Base-by-base conservation (phyloP, 2,329 filamentous ascomycete species). In the Clonostachys chloroleuca region DNA sequence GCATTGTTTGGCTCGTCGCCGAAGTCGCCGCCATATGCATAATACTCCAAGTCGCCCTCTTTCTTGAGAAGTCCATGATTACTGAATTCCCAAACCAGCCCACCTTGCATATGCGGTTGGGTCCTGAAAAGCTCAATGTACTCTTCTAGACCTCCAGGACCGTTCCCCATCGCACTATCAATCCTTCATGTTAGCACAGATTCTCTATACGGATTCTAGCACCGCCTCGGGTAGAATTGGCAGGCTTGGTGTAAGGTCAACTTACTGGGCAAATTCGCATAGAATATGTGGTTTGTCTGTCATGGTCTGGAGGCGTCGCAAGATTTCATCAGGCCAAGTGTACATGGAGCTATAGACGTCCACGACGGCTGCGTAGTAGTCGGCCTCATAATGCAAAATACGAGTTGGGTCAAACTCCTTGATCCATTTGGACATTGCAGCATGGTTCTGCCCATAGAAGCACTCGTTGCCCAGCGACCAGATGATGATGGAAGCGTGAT, bases 401-500 rank as follows among this genome's bases (percentile, higher is more conserved):
- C 84, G 68, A 1, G 72, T 74, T 0, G 75, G 69, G 52, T 88
- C 84, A n/a, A 73, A 65, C 2, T 64, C 49, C 49, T 80, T 83
- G 42, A 75, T 74, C 58, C 77, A 84, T 3, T 82, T 66, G 53
- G 83, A 83, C 86, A 89, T 89, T 35, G 78, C 80, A 42, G 71
- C 72, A 55, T 86, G 82, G 56, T 89, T 89, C 10, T 70, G 67
- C 1, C 86, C 86, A 55, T 86, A 88, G 59, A 87, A 89, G 0
- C 84, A 78, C 58, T 89, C 86, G 55, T 89, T 89, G 0, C 86
- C 86, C 0, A 89, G 68, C 43, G 81, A 85, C 86, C 86, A 89
- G 40, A 87, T 78, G 44, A 89, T 81, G 43, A 89, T 72, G 14
- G 76, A 84, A 0, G 86, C 63, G 53, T 88, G 83, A 49, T 89